Evolutionary conservation across 495 filamentous ascomycete genomes (phyloP).

Genomic region (Diplogelasinospora grovesii): DNA sequence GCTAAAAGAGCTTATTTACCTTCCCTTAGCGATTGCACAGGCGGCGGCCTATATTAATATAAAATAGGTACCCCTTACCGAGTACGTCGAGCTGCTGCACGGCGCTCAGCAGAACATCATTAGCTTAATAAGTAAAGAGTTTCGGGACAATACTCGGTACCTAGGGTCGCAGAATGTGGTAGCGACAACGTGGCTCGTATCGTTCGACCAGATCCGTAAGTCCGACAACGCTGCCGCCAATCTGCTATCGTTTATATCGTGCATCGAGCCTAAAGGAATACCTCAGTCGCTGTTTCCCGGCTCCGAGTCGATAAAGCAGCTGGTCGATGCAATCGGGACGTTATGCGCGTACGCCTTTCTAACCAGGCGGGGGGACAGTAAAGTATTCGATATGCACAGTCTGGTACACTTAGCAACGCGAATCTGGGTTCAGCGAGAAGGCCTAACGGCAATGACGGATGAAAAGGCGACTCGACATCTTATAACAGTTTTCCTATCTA

Average conservation of each 20-base stretch:
- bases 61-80: constrained; percentile 26
- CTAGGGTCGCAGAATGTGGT: constrained; percentile 42
- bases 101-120: constrained; percentile 33
- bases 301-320: constrained; percentile 11
- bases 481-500: constrained; percentile 9
- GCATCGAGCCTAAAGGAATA: constrained; percentile 28
- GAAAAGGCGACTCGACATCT: constrained; percentile 18
- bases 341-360: constrained; percentile 31
- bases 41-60: constrained; percentile 41
- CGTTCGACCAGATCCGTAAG: constrained; percentile 39
- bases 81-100: constrained; percentile 41
- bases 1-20: constrained; percentile 23
- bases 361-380: constrained; percentile 14
- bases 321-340: constrained; percentile 25
- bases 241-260: constrained; percentile 36
- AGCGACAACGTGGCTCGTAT: constrained; percentile 47
- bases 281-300: constrained; percentile 20
- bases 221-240: constrained; percentile 25
- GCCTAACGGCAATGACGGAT: constrained; percentile 4
- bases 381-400: constrained; percentile 31
- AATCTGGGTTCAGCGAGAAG: constrained; percentile 24
- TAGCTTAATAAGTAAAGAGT: constrained; percentile 44
- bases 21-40: constrained; percentile 45
- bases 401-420: constrained; percentile 41
- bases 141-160: constrained; percentile 41